These are phyloP conservation scores for Ophiostoma ips DNA, from an alignment of 2,329 filamentous ascomycete species.

Conservation along the genomic window DNA sequence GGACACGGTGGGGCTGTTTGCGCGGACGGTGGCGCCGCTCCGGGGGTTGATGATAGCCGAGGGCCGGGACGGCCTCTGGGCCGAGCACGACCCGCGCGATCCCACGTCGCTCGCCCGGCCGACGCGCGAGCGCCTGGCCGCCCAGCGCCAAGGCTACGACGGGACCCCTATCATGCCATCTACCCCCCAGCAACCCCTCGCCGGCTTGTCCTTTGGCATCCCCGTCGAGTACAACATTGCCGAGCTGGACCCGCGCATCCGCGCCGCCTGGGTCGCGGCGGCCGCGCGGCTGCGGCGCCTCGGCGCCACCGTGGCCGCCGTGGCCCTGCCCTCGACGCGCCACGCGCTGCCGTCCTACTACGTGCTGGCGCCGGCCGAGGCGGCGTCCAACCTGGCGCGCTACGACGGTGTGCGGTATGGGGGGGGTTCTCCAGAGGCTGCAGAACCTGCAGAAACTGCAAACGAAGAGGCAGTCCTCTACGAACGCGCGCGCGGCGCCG, in stretches of 20 bases:
- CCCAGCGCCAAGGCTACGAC: conserved; percentile 7
- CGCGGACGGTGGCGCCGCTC: conserved; percentile 37
- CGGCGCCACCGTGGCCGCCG: conserved; percentile 60
- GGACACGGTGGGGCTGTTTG: conserved; percentile 74
- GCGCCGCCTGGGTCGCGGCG: conserved; percentile 51
- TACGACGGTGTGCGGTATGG: conserved; percentile 97
- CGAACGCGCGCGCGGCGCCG: conserved; percentile 55
- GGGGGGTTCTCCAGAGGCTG: neutral
- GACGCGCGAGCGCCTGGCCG: conserved; percentile 35
- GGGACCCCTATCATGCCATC: neutral
- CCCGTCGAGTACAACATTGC: conserved; percentile 75
- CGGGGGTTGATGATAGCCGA: conserved; percentile 37
- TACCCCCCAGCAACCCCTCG: conserved; percentile 4
- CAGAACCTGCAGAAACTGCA: neutral
- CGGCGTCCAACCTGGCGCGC: conserved; percentile 88
- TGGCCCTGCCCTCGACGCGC: conserved; percentile 71
- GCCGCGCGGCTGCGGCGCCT: conserved; percentile 43
- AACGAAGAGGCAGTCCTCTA: conserved; percentile 49
- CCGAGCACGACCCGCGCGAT: conserved; percentile 51
- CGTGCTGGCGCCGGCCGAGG: conserved; percentile 85
- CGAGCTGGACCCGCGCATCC: conserved; percentile 60
- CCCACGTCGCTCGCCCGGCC: conserved; percentile 53
- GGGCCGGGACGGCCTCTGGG: conserved; percentile 30
- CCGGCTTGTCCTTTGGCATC: conserved; percentile 37
- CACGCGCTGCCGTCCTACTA: conserved; percentile 90